phyloP scores from a whole-genome alignment of 1,139 yeast genomes.

The Taphrina sp. region DNA sequence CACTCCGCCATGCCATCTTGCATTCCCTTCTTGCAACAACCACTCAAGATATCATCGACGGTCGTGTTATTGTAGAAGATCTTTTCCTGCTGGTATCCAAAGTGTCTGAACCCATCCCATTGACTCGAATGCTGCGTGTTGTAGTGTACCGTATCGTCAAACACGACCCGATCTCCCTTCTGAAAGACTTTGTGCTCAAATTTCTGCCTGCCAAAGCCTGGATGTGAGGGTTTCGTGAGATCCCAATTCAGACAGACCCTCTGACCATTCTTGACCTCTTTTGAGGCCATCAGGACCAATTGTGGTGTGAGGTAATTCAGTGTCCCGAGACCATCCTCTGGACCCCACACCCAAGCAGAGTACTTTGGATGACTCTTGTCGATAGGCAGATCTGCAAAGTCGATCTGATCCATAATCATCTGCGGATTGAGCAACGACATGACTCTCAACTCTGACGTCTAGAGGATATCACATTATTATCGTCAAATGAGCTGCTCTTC shows the following conservation, averaged over 20 bases:
- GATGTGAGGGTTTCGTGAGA: conserved; percentile 24
- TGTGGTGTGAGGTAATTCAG: conserved; percentile 32
- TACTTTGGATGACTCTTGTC: conserved; percentile 31
- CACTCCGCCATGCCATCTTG: conserved; percentile 40
- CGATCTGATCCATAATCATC: conserved; percentile 4
- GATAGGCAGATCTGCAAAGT: conserved; percentile 32
- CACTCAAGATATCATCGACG: conserved; percentile 39
- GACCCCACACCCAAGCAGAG: conserved; percentile 35
- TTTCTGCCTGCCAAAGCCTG: conserved; percentile 19
- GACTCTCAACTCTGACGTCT: no score
- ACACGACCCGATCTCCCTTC: conserved; percentile 18
- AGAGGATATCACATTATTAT: no score
- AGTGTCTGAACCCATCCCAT: conserved; percentile 46
- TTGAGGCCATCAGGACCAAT: conserved; percentile 23
- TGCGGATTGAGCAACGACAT: conserved; percentile 4
- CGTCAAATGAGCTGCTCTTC: no score
- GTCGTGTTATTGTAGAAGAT: conserved; percentile 41
- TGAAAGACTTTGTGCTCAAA: conserved; percentile 22
- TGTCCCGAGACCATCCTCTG: conserved; percentile 34
- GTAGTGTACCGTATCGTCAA: conserved; percentile 42
- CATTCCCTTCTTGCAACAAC: conserved; percentile 41
- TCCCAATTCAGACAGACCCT: conserved; percentile 33
- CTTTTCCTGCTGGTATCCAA: conserved; percentile 37
- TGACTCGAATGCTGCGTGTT: conserved; percentile 45
- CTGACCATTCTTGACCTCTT: conserved; percentile 22